Base-by-base conservation (phyloP, 2,329 filamentous ascomycete species). In the Fusarium temperatum region DNA sequence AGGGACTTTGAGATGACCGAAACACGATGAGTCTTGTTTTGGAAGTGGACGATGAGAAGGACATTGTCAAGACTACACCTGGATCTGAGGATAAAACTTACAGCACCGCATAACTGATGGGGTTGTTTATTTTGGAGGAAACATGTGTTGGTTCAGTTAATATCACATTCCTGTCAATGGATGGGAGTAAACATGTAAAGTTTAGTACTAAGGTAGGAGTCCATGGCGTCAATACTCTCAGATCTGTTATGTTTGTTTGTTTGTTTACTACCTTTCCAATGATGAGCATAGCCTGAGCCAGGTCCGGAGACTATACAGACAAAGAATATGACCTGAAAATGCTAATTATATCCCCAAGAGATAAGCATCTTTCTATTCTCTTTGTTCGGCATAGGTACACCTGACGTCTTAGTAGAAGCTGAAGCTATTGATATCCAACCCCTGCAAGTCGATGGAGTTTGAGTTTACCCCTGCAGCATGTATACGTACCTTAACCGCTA, bases 401-500 rank as follows among this genome's bases (percentile, higher is more conserved):
- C 44, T 58, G 63, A 72, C 41, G 60, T 64, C 55, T 47, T 67
- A 24, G 32, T 35, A 35, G 56, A 71, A 59, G 32, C 20, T 71
- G 47, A 41, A 35, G 68, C 47, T 45, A 56, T 56, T 15, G 41
- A 51, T 13, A n/a, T 44, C 45, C 62, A 20, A 26, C 26, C 55
- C 67, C 56, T 72, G 67, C 13, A 59, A 48, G n/a, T 35, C n/a
- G 18, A 28, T 28, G 51, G 58, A 36, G 51, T 59, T 44, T 59
- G 54, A 66, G 47, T 66, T 70, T 66, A 50, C 66, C 66, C 68
- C 64, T 71, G 55, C 54, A 68, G 65, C 18, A 24, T 38, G 0
- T 54, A 44, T 73, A 76, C 75, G 66, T 77, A 74, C 63, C 39
- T 57, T 45, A 32, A 22, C 28, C 60, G 48, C 68, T 67, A 73